Evolutionary conservation across 768 basidiomycete genomes (phyloP).

Genomic region (Suillus discolor): DNA sequence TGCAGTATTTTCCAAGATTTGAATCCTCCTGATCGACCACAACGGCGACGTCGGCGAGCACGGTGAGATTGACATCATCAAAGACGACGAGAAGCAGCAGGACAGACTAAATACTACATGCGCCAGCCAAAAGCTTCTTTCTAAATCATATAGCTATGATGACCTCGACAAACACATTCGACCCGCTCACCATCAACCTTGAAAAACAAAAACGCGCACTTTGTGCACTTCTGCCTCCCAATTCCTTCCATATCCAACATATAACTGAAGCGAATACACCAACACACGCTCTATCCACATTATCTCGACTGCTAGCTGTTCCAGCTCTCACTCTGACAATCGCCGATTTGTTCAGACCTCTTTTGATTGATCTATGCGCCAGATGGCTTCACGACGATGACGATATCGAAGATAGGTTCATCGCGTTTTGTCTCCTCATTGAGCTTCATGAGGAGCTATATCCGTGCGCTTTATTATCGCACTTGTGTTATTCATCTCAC

Average conservation of each 20-base stretch:
- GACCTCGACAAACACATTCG: slow-evolving; percentile 31
- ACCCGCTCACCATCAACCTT: slow-evolving; percentile 65
- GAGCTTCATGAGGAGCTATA: slow-evolving; percentile 74
- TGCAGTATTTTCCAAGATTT: neutral
- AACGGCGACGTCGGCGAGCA: neutral
- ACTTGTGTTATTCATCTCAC: slow-evolving; percentile 10
- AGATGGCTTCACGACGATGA: slow-evolving; percentile 73
- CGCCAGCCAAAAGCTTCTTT: neutral
- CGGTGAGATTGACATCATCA: slow-evolving; percentile 3
- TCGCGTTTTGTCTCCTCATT: slow-evolving; percentile 62
- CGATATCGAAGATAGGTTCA: slow-evolving; percentile 51
- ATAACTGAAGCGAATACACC: slow-evolving; percentile 44
- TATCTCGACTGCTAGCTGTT: slow-evolving; percentile 62
- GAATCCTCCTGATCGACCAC: neutral
- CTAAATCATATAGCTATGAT: neutral
- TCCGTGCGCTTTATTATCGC: slow-evolving; percentile 49
- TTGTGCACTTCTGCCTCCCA: slow-evolving; percentile 44
- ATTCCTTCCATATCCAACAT: slow-evolving; percentile 40
- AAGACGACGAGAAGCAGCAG: neutral
- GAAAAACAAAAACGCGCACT: slow-evolving; percentile 52
- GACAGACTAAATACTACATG: neutral
- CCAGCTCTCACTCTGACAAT: slow-evolving; percentile 67
- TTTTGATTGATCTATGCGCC: slow-evolving; percentile 78
- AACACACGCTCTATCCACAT: slow-evolving; percentile 46
- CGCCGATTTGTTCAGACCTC: slow-evolving; percentile 69